A percentile compares a stretch with the other conserved stretches of the same genome.
phyloP scores from a whole-genome alignment of 192 early-diverging fungal genomes.

The Entrophospora sp. region DNA sequence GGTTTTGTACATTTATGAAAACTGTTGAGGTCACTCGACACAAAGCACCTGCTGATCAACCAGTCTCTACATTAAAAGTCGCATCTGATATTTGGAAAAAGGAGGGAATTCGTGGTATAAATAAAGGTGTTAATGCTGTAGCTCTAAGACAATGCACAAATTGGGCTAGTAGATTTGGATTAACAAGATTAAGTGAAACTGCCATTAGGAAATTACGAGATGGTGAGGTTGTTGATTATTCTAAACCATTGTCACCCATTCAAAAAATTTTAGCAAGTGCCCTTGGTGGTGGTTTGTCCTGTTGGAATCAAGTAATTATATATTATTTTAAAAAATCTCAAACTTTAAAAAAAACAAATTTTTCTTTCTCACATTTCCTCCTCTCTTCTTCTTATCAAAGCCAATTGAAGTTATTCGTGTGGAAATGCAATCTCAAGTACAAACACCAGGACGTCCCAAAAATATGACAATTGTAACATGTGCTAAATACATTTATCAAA shows the following conservation, averaged over 20 bases:
- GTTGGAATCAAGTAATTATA: conserved; percentile 73
- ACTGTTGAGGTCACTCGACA: conserved; percentile 97
- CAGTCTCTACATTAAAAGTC: conserved; percentile 70
- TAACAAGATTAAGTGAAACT: conserved; percentile 69
- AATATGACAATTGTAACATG: conserved; percentile 82
- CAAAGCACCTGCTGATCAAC: conserved; percentile 55
- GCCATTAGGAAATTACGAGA: conserved; percentile 49
- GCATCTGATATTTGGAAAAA: conserved; percentile 83
- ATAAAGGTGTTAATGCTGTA: conserved; percentile 99
- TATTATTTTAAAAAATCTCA: neutral
- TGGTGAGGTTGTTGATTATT: conserved; percentile 28
- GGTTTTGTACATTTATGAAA: conserved; percentile 99
- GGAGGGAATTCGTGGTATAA: conserved; percentile 94
- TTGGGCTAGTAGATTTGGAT: conserved; percentile 96
- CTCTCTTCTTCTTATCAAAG: conserved; percentile 23
- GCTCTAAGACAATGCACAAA: conserved; percentile 95
- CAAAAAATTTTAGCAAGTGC: conserved; percentile 73
- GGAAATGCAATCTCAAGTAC: conserved; percentile 95
- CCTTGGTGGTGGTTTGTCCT: conserved; percentile 82
- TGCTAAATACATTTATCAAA: conserved; percentile 84
- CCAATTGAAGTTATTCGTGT: conserved; percentile 98
- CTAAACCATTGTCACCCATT: conserved; percentile 32
- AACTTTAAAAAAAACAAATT: too few species aligned
- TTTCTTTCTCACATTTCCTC: too few species aligned
- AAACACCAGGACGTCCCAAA: conserved; percentile 77